Evolutionary conservation across 192 early-diverging fungal species (phyloP).

Genomic region (Backusella westeae): DNA sequence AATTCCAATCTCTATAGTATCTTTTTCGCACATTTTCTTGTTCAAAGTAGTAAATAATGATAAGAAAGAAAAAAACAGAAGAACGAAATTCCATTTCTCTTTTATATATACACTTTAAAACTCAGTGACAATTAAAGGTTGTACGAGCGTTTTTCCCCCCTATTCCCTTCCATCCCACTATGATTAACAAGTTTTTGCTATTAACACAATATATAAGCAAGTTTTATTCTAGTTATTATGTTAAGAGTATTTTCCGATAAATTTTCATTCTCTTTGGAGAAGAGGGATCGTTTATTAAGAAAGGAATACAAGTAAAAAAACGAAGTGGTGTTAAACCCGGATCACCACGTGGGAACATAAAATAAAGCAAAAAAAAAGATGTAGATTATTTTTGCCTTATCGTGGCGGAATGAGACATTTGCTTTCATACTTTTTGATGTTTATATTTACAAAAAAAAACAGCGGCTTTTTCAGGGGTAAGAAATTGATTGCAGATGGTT

Average conservation of each 20-base stretch:
- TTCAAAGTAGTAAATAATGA: background rate
- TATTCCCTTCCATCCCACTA: background rate
- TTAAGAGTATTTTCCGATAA: background rate
- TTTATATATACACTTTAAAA: background rate
- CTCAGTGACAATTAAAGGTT: background rate
- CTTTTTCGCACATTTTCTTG: slow-evolving; percentile 40
- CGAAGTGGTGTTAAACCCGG: background rate
- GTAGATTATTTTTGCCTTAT: background rate
- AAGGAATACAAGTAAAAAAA: background rate
- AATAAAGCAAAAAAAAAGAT: background rate
- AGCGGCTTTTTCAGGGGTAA: background rate
- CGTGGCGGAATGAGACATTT: background rate
- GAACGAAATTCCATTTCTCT: background rate
- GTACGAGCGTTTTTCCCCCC: background rate
- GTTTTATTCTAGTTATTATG: background rate
- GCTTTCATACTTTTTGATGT: background rate
- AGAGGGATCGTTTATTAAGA: background rate
- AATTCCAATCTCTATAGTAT: slow-evolving; percentile 75
- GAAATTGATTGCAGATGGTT: too few species aligned
- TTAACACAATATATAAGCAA: background rate
- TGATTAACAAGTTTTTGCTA: background rate
- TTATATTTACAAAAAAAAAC: background rate
- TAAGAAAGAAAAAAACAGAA: background rate
- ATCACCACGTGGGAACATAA: background rate
- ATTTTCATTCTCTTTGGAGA: background rate